These are phyloP conservation scores for Ceratobasidium sp. DNA, from an alignment of 1,284 basidiomycete species.

Conservation along the genomic window DNA sequence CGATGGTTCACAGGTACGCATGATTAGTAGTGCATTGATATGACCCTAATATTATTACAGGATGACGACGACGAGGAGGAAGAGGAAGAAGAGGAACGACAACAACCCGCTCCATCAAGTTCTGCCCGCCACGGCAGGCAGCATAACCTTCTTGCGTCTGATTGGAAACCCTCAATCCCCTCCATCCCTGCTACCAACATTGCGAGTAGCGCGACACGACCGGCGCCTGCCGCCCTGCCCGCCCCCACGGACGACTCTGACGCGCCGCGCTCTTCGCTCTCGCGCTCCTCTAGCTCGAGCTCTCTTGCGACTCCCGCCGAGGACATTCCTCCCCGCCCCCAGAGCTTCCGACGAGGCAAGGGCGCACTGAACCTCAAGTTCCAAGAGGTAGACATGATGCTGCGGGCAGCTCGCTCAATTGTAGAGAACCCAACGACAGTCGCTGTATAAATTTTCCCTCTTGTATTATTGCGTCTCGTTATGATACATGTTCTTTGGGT, in stretches of 20 bases:
- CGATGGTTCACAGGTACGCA: not conserved
- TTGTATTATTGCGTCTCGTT: not conserved
- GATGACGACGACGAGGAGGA: conserved; percentile 42
- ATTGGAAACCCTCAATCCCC: conserved; percentile 23
- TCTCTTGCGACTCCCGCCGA: conserved; percentile 29
- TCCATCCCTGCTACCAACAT: not conserved
- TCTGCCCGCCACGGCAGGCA: conserved; percentile 33
- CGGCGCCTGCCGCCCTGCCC: not conserved
- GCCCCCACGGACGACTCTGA: conserved; percentile 17
- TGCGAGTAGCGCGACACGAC: not conserved
- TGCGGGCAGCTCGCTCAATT: conserved; percentile 37
- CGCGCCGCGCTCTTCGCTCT: conserved; percentile 19
- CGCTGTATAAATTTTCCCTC: conserved; percentile 12
- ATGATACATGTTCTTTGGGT: conserved; percentile 8
- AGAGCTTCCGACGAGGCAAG: conserved; percentile 27
- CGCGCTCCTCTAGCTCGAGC: conserved; percentile 38
- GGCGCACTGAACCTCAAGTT: conserved; percentile 43
- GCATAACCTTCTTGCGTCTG: conserved; percentile 20
- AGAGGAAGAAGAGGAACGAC: conserved; percentile 46
- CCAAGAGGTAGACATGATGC: conserved; percentile 36
- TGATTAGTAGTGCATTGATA: not conserved
- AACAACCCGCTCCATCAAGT: conserved; percentile 18
- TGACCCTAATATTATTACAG: conserved; percentile 1
- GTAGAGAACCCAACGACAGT: conserved; percentile 19
- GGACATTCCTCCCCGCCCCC: conserved; percentile 23